phyloP scores from a whole-genome alignment of 345 rosid genomes.

The Angophora floribunda region DNA sequence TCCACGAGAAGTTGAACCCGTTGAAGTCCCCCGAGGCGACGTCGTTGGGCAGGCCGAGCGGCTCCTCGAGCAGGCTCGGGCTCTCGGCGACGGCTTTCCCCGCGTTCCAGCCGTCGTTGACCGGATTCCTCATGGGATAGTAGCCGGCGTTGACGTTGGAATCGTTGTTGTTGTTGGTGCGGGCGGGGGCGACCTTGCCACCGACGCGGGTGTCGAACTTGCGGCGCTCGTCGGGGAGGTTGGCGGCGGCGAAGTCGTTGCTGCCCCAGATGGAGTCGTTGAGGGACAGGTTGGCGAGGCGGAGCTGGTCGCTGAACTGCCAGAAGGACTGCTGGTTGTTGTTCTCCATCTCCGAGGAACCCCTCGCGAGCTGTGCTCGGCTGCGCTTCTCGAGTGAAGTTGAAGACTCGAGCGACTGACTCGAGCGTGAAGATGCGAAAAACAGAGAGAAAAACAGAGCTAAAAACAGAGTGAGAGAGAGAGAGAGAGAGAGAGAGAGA shows the following conservation, averaged over 20 bases:
- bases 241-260: conserved; percentile 27
- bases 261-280: conserved; percentile 94
- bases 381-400: background rate
- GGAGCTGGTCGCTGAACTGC: conserved; percentile 94
- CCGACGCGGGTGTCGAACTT: conserved; percentile 71
- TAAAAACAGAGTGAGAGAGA: background rate
- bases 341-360: conserved; percentile 44
- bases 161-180: background rate
- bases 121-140: background rate
- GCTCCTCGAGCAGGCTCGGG: background rate
- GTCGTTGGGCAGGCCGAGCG: background rate
- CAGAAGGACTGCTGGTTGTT: conserved; percentile 87
- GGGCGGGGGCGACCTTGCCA: conserved; percentile 2
- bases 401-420: background rate
- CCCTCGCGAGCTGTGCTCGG: background rate
- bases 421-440: background rate
- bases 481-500: background rate
- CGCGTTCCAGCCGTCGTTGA: background rate
- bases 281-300: conserved; percentile 73
- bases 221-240: conserved; percentile 55
- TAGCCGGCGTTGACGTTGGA: background rate
- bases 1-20: conserved; percentile 17
- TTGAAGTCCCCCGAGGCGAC: background rate
- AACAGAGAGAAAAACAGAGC: background rate
- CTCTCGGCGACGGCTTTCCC: background rate